Conservation (phyloP, 2,329 filamentous ascomycete species). For the Daldinia sp. region DNA sequence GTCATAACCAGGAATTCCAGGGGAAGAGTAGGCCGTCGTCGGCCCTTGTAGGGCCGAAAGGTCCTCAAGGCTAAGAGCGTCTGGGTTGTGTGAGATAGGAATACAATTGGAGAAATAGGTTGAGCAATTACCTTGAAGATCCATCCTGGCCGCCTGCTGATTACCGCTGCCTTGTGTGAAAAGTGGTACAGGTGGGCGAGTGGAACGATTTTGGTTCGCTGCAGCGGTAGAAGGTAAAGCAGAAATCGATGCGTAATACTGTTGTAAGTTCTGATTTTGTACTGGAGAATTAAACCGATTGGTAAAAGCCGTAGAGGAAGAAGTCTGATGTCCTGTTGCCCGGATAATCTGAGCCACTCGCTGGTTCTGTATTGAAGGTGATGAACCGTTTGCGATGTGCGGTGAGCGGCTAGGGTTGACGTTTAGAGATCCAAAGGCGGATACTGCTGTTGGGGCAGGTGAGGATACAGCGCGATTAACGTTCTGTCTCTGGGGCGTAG, state of each 20-base stretch:
- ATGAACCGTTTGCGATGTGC: conserved; percentile 54
- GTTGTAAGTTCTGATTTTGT: conserved; percentile 58
- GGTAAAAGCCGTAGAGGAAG: conserved; percentile 64
- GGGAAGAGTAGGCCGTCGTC: conserved; percentile 66
- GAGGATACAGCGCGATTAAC: conserved; percentile 59
- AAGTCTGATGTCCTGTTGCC: conserved; percentile 66
- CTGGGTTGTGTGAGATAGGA: conserved; percentile 52
- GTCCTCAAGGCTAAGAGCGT: conserved; percentile 70
- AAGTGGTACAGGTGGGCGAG: conserved; percentile 77
- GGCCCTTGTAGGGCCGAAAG: conserved; percentile 67
- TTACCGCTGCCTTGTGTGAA: conserved; percentile 72
- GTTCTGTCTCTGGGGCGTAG: conserved; percentile 58
- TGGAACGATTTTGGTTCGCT: conserved; percentile 65
- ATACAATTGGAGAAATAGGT: conserved; percentile 1
- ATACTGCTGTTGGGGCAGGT: conserved; percentile 59
- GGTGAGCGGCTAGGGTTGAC: conserved; percentile 63
- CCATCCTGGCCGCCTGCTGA: conserved; percentile 65
- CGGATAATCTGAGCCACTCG: conserved; percentile 70
- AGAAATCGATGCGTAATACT: conserved; percentile 75
- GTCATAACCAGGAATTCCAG: conserved; percentile 66
- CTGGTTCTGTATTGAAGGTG: conserved; percentile 64
- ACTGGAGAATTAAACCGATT: conserved; percentile 68
- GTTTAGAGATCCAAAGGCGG: conserved; percentile 54
- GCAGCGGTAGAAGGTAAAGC: conserved; percentile 70
- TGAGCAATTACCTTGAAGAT: conserved; percentile 64